Evolutionary conservation across 2,329 filamentous ascomycete species (phyloP).

Genomic region (Graphilbum ipis-grandicollis): DNA sequence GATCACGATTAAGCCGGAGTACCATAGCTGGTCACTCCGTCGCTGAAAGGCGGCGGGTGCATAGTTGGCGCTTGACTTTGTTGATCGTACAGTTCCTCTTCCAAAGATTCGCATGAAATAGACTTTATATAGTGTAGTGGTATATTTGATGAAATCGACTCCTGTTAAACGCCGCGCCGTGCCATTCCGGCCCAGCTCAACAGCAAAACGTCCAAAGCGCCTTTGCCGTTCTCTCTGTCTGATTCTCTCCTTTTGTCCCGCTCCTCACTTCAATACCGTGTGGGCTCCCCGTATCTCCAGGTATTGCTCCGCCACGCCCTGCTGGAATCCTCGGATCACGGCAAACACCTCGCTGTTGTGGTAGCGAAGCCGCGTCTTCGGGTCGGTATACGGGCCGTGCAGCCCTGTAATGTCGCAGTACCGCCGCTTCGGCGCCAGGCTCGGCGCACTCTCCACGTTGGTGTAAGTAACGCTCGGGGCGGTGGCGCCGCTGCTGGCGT

Average conservation of each 20-base stretch:
- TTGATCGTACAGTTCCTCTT: slow-evolving; percentile 51
- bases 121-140: too few relatives aligned
- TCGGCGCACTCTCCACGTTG: slow-evolving; percentile 83
- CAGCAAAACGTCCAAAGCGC: too few relatives aligned
- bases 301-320: slow-evolving; percentile 73
- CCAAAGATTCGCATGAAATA: too few relatives aligned
- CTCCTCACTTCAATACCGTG: slow-evolving; percentile 66
- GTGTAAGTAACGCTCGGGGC: slow-evolving; percentile 76
- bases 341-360: slow-evolving; percentile 86
- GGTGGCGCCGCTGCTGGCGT: slow-evolving; percentile 14
- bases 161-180: too few relatives aligned
- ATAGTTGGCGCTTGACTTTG: slow-evolving; percentile 95
- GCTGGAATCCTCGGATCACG: slow-evolving; percentile 62
- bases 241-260: not conserved
- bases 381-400: slow-evolving; percentile 81
- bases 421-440: slow-evolving; percentile 64
- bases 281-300: slow-evolving; percentile 82
- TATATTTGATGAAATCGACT: too few relatives aligned
- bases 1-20: slow-evolving; percentile 99
- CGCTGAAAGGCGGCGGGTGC: slow-evolving; percentile 63
- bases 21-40: slow-evolving; percentile 59
- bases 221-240: too few relatives aligned
- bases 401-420: slow-evolving; percentile 96
- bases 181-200: too few relatives aligned
- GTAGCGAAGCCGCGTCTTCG: slow-evolving; percentile 85